A percentile compares a stretch with the other conserved stretches of the same genome.
Conservation (phyloP, 1,284 basidiomycete species). For the Vanrija sp. region DNA sequence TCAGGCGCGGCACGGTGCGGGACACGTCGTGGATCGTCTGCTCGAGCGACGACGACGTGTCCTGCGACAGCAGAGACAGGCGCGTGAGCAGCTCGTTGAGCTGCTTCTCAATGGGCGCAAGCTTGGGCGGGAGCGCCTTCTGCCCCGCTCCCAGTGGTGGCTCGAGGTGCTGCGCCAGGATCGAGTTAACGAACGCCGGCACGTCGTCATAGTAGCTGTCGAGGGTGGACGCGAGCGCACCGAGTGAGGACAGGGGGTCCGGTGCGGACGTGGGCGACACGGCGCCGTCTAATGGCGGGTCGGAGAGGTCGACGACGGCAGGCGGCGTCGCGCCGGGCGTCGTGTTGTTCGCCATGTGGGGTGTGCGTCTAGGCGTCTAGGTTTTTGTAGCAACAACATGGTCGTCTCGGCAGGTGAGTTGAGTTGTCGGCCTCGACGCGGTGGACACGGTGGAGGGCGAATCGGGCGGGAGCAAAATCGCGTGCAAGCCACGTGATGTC, state of each 20-base stretch:
- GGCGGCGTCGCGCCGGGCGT: not conserved
- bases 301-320: constrained; percentile 7
- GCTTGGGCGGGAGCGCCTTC: constrained; percentile 44
- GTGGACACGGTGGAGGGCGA: not conserved
- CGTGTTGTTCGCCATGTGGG: constrained; percentile 10
- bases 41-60: constrained; percentile 78
- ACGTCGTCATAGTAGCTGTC: constrained; percentile 40
- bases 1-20: constrained; percentile 75
- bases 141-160: constrained; percentile 13
- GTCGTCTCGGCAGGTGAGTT: too few species aligned
- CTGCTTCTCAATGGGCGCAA: constrained; percentile 67
- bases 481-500: not conserved
- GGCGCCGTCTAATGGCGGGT: constrained; percentile 3
- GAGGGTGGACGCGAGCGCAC: constrained; percentile 37
- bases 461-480: not conserved
- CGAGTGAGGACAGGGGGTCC: constrained; percentile 25
- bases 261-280: not conserved
- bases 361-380: not conserved
- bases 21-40: constrained; percentile 84
- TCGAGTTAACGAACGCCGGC: constrained; percentile 43
- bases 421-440: too few species aligned
- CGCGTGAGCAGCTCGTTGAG: constrained; percentile 68
- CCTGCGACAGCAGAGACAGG: constrained; percentile 77
- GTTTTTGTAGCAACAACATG: too few species aligned
- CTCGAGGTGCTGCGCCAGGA: constrained; percentile 31